Percentiles rank a stretch among this genome's conserved stretches.
phyloP scores from a whole-genome alignment of 2,329 filamentous ascomycete genomes.

The Furcasterigmium sp. region DNA sequence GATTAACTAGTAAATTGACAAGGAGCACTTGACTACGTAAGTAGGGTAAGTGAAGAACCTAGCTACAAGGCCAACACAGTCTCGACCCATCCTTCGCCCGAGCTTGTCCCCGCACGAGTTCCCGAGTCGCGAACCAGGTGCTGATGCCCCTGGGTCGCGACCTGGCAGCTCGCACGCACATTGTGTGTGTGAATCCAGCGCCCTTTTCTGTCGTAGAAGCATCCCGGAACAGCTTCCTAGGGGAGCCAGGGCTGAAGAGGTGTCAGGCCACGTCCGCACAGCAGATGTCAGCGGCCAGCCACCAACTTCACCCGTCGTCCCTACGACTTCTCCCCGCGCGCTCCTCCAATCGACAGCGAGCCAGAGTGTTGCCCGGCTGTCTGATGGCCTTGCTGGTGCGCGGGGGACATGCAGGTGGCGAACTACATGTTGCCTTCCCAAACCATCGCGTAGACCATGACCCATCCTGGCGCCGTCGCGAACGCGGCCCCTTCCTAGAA shows the following conservation, averaged over 20 bases:
- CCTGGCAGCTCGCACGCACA: slow-evolving; percentile 16
- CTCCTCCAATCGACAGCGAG: background rate
- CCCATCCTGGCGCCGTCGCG: slow-evolving; percentile 2
- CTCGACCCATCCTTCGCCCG: background rate
- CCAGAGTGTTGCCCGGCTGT: slow-evolving; percentile 5
- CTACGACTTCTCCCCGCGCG: slow-evolving; percentile 4
- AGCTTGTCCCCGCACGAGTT: slow-evolving; percentile 26
- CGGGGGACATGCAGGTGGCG: slow-evolving; percentile 8
- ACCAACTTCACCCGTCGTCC: slow-evolving; percentile 1
- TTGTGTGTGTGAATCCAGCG: slow-evolving; percentile 7
- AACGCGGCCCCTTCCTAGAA: slow-evolving; percentile 5
- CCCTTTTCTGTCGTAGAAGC: background rate
- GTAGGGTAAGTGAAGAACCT: slow-evolving; percentile 10
- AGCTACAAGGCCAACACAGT: background rate
- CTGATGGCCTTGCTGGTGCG: background rate
- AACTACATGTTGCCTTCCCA: slow-evolving; percentile 6
- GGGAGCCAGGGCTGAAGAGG: slow-evolving; percentile 5
- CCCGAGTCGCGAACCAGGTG: slow-evolving; percentile 26
- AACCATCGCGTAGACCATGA: background rate
- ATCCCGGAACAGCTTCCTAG: slow-evolving; percentile 17
- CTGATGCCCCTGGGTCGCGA: slow-evolving; percentile 11
- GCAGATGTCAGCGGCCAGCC: slow-evolving; percentile 2
- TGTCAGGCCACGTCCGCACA: slow-evolving; percentile 3
- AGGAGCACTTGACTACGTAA: slow-evolving; percentile 29
- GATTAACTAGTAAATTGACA: slow-evolving; percentile 38